Evolutionary conservation across 2,329 filamentous ascomycete genomes (phyloP).

Genomic region (Domatiomyces catenatus): DNA sequence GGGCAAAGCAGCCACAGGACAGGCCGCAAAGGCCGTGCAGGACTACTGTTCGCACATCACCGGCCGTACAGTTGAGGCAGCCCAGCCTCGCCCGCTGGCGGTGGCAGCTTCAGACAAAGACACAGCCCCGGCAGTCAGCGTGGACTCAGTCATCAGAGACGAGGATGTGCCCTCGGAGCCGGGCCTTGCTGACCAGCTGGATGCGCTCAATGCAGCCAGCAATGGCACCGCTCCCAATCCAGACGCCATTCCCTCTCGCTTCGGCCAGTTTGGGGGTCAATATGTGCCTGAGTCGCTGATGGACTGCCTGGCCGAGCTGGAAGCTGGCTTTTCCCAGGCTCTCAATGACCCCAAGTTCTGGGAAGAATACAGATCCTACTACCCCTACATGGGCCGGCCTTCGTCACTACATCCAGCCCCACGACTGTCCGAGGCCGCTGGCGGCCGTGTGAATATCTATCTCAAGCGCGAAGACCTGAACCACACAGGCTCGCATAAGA

Average conservation of each 20-base stretch:
- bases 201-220: constrained; percentile 52
- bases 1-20: constrained; percentile 48
- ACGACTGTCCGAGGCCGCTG: constrained; percentile 72
- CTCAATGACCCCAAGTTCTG: constrained; percentile 83
- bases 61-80: constrained; percentile 36
- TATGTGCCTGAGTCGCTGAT: constrained; percentile 96
- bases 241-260: constrained; percentile 60
- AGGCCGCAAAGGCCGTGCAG: constrained; percentile 58
- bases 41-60: constrained; percentile 71
- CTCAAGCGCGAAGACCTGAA: constrained; percentile 95
- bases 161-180: constrained; percentile 41
- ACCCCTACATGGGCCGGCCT: constrained; percentile 91
- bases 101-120: constrained; percentile 46
- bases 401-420: constrained; percentile 82
- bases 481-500: constrained; percentile 97
- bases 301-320: constrained; percentile 85
- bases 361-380: constrained; percentile 92
- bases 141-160: constrained; percentile 52
- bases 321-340: constrained; percentile 77
- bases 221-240: constrained; percentile 28
- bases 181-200: constrained; percentile 67
- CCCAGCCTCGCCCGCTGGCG: constrained; percentile 23
- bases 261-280: constrained; percentile 91
- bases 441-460: constrained; percentile 91
- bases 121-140: constrained; percentile 41